Evolutionary conservation across 2,329 filamentous ascomycete genomes (phyloP).

Genomic region (Penicillium sp.): DNA sequence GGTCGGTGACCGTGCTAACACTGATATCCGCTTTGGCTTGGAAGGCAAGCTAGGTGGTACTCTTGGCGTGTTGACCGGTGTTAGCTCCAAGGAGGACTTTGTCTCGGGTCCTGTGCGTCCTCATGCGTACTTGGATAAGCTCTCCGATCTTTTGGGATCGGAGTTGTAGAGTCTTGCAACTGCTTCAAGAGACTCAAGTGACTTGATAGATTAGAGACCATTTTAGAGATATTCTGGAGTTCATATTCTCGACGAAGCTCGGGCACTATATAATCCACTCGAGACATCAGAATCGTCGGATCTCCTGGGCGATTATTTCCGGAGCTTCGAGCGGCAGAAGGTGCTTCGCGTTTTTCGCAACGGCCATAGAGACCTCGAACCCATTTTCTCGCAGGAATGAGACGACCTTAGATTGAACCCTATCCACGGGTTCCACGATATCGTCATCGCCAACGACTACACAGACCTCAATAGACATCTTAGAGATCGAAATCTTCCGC

Average conservation of each 20-base stretch:
- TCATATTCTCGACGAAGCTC: neutral
- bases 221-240: neutral
- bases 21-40: conserved; percentile 92
- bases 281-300: conserved; percentile 6
- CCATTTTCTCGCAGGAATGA: conserved; percentile 10
- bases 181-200: no score
- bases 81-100: conserved; percentile 76
- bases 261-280: neutral
- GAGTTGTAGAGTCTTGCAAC: conserved; percentile 6
- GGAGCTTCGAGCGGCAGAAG: conserved; percentile 26
- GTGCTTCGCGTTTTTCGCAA: conserved; percentile 17
- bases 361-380: conserved; percentile 10
- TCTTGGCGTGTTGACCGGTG: conserved; percentile 84
- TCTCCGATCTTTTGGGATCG: conserved; percentile 67
- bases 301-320: conserved; percentile 7
- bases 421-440: conserved; percentile 33
- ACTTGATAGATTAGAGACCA: neutral
- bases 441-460: conserved; percentile 34
- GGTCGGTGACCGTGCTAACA: conserved; percentile 91
- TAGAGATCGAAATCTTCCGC: conserved; percentile 9
- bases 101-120: conserved; percentile 74
- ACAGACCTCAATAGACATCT: conserved; percentile 7
- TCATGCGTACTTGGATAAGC: conserved; percentile 75
- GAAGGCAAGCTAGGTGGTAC: conserved; percentile 89
- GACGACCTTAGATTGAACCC: conserved; percentile 27